phyloP scores from a whole-genome alignment of 257 asterid species.

The Petrea volubilis region DNA sequence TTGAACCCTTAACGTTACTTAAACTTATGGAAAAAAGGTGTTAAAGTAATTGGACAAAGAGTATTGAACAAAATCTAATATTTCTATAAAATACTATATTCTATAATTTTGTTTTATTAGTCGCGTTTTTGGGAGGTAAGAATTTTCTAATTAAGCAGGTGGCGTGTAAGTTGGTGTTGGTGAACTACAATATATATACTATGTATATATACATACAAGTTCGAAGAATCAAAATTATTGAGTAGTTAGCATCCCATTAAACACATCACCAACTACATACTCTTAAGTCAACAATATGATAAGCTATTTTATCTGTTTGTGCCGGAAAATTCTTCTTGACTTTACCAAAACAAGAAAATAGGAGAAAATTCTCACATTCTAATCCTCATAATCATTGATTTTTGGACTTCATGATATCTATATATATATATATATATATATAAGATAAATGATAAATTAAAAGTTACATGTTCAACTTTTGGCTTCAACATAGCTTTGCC shows the following conservation, averaged over 20 bases:
- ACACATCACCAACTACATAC: conserved; percentile 9
- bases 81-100: too few species aligned
- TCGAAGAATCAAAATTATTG: conserved; percentile 21
- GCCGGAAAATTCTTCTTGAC: not conserved
- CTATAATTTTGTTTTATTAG: not conserved
- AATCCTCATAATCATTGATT: too few species aligned
- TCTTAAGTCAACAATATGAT: not conserved
- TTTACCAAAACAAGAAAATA: not conserved
- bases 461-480: too few species aligned
- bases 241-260: conserved; percentile 23
- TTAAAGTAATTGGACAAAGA: not conserved
- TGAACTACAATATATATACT: conserved; percentile 22
- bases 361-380: too few species aligned
- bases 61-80: too few species aligned
- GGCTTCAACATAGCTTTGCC: too few species aligned
- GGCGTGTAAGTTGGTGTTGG: conserved; percentile 23
- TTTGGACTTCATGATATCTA: too few species aligned
- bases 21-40: not conserved
- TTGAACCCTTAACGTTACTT: too few species aligned
- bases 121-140: not conserved
- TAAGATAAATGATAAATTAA: too few species aligned
- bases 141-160: conserved; percentile 17
- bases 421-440: too few species aligned
- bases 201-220: not conserved
- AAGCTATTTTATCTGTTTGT: conserved; percentile 2